Evolutionary conservation across 495 filamentous ascomycete species (phyloP), one percentile per base, ranked within the genome.

Genomic region (Ascodesmis nigricans): DNA sequence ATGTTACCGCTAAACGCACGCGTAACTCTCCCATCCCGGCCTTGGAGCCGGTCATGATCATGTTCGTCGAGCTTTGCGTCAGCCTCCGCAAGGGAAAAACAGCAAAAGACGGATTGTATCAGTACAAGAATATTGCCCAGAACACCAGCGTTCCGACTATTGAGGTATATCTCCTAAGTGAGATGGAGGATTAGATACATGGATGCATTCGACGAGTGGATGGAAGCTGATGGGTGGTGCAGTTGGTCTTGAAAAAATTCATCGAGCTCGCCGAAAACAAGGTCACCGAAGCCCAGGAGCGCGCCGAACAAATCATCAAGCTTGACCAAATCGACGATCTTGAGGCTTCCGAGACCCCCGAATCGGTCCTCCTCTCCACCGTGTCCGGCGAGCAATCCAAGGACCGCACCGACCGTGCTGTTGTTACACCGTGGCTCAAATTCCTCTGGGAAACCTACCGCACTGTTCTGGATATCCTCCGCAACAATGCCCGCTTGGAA

Each of bases 371-470:
- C 36, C 67, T 97, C 9, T 90, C 87, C 36, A 97, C 87, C 33
- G 87, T 97, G 37, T 97, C 87, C 14, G 90, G 87, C 42, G 87
- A 97, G 55, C 87, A 95, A 57, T 91, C 83, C 24, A 74, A 74
- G 41, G 87, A 97, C 55, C 76, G 87, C 39, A 97, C 87, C 49
- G 87, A 95, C 61, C 73, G 87, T 47, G 87, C 87, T 44, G 83
- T 97, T 45, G 87, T 97, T 29, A 97, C 87, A 34, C 87, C 87
- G 30, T 97, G 90, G 87, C 68, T 97, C 44, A 97, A 97, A 61
- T 97, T 97, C 53, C 65, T 97, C 38, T 97, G 87, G 87, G 90
- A 97, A 61, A 91, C 87, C n/a, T 97, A 97, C 60, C 80, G 87
- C 23, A 97, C 87, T 34, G 87, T 97, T 23, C 66, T 97, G 45